Conservation (phyloP, 2,329 filamentous ascomycete genomes). For the Penicillium psychrosexuale region DNA sequence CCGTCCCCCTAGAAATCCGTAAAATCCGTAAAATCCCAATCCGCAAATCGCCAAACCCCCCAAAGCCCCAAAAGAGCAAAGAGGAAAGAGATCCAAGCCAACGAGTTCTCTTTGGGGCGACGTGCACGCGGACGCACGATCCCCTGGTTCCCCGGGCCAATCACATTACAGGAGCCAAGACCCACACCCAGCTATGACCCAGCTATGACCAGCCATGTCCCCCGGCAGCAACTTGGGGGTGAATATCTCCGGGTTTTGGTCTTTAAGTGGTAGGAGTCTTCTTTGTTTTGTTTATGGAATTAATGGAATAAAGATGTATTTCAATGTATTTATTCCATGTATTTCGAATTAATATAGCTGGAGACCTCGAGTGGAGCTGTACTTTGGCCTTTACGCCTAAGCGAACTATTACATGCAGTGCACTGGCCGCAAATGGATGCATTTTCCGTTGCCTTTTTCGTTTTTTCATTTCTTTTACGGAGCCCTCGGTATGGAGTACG, state of each 20-base stretch:
- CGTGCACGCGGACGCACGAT: constrained; percentile 31
- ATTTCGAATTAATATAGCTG: too few relatives aligned
- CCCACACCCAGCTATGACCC: constrained; percentile 5
- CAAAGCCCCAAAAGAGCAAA: not conserved
- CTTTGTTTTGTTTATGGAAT: too few relatives aligned
- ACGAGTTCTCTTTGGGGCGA: constrained; percentile 33
- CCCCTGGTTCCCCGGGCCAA: constrained; percentile 37
- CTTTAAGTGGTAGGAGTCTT: not conserved
- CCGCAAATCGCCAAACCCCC: too few relatives aligned
- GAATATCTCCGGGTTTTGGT: constrained; percentile 1
- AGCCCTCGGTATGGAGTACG: too few relatives aligned
- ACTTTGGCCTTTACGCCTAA: constrained; percentile 29
- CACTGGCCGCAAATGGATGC: constrained; percentile 28
- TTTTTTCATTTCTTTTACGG: not conserved
- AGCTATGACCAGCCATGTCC: not conserved
- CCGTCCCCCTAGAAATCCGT: too few relatives aligned
- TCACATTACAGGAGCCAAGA: constrained; percentile 18
- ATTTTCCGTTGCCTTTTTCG: constrained; percentile 23
- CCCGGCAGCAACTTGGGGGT: constrained; percentile 11
- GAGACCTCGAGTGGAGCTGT: constrained; percentile 16
- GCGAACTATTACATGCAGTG: constrained; percentile 28
- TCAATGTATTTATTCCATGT: too few relatives aligned
- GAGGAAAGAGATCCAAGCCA: constrained; percentile 15
- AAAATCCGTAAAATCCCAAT: not conserved
- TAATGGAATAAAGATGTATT: too few relatives aligned